Conservation (phyloP, 495 filamentous ascomycete genomes). For the Patellaria atrata region DNA sequence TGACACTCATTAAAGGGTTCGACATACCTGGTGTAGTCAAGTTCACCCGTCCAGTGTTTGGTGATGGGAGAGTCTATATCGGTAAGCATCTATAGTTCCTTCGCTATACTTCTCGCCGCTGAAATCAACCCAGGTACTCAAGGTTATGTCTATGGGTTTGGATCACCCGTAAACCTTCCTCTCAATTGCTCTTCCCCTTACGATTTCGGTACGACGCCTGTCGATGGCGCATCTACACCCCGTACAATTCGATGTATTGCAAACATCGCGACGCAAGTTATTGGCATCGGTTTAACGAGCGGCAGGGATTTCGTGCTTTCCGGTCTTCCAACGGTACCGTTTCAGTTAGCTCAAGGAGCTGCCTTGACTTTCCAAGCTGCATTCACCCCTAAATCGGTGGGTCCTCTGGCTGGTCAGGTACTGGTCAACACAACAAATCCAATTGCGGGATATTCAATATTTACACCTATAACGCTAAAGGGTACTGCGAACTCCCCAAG, state of each 20-base stretch:
- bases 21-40: constrained; percentile 29
- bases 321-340: constrained; percentile 22
- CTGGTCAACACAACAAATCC: constrained; percentile 24
- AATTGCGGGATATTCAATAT: constrained; percentile 23
- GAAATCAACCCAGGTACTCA: constrained; percentile 12
- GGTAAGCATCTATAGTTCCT: constrained; percentile 31
- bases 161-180: constrained; percentile 17
- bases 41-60: constrained; percentile 36
- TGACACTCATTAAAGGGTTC: constrained; percentile 27
- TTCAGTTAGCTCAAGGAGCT: constrained; percentile 22
- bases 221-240: constrained; percentile 25
- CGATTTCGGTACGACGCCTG: constrained; percentile 31
- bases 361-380: constrained; percentile 29
- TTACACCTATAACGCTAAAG: constrained; percentile 24
- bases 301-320: constrained; percentile 21
- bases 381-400: constrained; percentile 27
- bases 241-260: constrained; percentile 7
- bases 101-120: constrained; percentile 29
- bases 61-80: constrained; percentile 32
- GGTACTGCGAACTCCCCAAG: constrained; percentile 23
- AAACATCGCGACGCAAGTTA: constrained; percentile 23
- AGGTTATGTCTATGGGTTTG: constrained; percentile 29
- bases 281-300: constrained; percentile 15
- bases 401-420: constrained; percentile 30
- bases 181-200: constrained; percentile 21